Evolutionary conservation across 305 asterid genomes (phyloP), one percentile per base, ranked within the genome.

Genomic region (Fraxinus floribunda): DNA sequence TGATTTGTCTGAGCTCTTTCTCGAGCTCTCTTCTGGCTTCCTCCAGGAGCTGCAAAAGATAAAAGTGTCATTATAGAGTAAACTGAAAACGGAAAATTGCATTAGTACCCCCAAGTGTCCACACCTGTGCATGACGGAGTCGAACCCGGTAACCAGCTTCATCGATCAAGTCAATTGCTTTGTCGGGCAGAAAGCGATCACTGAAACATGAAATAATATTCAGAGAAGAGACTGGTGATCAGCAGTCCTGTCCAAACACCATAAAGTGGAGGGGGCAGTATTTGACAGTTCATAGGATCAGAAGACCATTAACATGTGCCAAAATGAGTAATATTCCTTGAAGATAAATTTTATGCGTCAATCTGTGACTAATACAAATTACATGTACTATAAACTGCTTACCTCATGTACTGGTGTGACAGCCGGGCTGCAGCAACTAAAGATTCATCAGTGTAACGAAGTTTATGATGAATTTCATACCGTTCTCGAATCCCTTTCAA

Each of bases 131-230:
- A 90, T 93, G 99, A 76, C 91, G 97, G 88, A 94, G 98, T 86
- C 98, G 89, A 86, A 95, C 99, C 77, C 98, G 90, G 76, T 98
- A 95, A 79, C 98, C 98, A 84, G 99, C 99, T 84, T 96, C 98
- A 87, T 96, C 99, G 41, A 96, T 79, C 97, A 96, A 91, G 91
- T 96, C 99, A 73, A 95, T 95, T 62, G 99, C 99, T 89, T 94
- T 96, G 73, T 94, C 98, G 39, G 98, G 99, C 86, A 96, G 89
- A 87, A 93, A 94, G 3, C 98, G 98, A 84, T 94, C 99, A 86
- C 99, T 96, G 94, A 75, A 87, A 88, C 29, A 78, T 72, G 76
- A 75, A 81, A 60, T 55, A 32, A 62, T 52, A 34, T 29, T 80
- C 80, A 83, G 83, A 55, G 55, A 75, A 62, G 32, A 20, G 71